Base-by-base conservation (phyloP, 768 basidiomycete genomes). In the Lactarius sp. region DNA sequence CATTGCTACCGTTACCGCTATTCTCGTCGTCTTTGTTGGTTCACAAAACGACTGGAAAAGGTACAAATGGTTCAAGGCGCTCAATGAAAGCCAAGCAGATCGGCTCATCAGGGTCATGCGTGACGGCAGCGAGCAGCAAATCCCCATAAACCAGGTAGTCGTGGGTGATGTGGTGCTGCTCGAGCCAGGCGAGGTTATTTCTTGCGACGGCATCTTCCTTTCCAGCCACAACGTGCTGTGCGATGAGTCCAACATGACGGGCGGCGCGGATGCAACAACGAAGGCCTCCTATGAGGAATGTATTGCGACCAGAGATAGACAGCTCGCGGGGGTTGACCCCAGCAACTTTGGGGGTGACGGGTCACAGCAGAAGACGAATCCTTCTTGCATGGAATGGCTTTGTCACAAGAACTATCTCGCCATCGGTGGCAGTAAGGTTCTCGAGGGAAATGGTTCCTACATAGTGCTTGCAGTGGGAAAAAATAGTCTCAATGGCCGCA, bases 21-120 rank as follows among this genome's bases (percentile, higher is more conserved):
- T 91, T 41, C 69, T 80, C 47, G 88, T 91, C 33, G 88, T 92
- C 62, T 69, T 93, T 47, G 95, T 99, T 61, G 96, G 96, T 36
- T 93, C 94, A 13, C 68, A 97, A 47, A 98, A 98, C 71, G 97
- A 98, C 75, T 98, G 92, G 89, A 94, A 98, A 75, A 98, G 98
- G 75, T 95, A 98, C 74, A 86, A 87, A 2, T 97, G 98, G 75
- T 98, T 99, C 79, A 86, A 88, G 70, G 80, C 79, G n/a, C 82
- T 99, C 51, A 98, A 98, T 71, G 91, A 90, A 69, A 90, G 95
- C 75, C 95, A 95, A 75, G 96, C 98, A 60, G 96, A 96, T 69
- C 90, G 96, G 31, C 84, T 82, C 67, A 83, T 96, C 73, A 94
- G 90, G 77, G 92, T 90, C 52, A 66, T 68, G 36, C 71, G 70